Base-by-base conservation (phyloP, 305 asterid species). In the Fraxinus nigra region DNA sequence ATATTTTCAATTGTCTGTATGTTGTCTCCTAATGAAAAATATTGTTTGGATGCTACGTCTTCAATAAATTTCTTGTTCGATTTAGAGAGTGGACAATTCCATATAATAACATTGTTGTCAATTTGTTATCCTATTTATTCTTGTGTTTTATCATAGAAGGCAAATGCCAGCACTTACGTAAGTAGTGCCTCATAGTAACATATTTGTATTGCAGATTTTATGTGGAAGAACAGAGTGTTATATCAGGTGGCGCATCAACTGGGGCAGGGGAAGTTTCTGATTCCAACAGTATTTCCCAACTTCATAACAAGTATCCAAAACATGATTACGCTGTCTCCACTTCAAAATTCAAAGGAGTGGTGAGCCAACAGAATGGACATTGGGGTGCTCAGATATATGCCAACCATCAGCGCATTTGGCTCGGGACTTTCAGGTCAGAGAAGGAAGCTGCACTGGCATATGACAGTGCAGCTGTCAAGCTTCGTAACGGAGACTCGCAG, bases 321-420 rank as follows among this genome's bases (percentile, higher is more conserved):
- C 32, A 72, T 70, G 22, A 3, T 10, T 22, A 26, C 2, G 65
- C 26, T 0, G 34, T 11, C 13, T 30, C 34, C 11, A 1, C 77
- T 14, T 87, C 86, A 0, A 82, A 85, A 9, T 87, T 79, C 75
- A 85, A 83, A 84, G 92, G 92, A 13, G 91, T 87, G 32, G 87
- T 90, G 40, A 51, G 37, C n/a, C 92, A 85, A 61, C 78, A 40
- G 7, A 84, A 86, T 33, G 90, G 92, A 13, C 85, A 84, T 18
- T 90, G 94, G 91, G 94, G 94, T 0, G 89, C 91, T 0, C 92
- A 91, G 78, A 89, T 89, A 18, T 88, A 90, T 76, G 85, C 90
- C 4, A 85, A 87, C 72, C 90, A 87, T 28, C 87, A 90, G 43
- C 91, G 91, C 37, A 38, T 90, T 20, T 89, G 92, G 95, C 94